These are phyloP conservation scores for Moesziomyces antarcticus DNA, from an alignment of 1,284 basidiomycete species.

Conservation along the genomic window DNA sequence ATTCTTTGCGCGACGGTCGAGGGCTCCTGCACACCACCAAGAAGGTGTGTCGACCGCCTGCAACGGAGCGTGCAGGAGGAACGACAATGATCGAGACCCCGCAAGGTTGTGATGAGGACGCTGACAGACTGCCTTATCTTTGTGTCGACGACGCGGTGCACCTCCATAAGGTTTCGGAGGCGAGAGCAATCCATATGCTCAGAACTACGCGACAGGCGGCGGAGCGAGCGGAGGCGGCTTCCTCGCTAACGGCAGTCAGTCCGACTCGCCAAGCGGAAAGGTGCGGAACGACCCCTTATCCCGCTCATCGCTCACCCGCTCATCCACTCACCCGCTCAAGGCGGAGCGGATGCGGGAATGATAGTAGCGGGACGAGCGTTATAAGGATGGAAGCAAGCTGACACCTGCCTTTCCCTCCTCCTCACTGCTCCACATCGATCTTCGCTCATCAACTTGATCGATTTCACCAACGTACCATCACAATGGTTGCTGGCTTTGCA, in stretches of 20 bases:
- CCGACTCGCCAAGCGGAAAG: constrained; percentile 47
- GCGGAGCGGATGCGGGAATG: too few species aligned
- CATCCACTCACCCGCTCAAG: neutral
- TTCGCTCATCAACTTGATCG: neutral
- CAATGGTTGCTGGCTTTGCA: constrained; percentile 8
- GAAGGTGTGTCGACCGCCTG: too few species aligned
- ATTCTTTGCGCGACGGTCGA: too few species aligned
- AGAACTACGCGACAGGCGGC: constrained; percentile 55
- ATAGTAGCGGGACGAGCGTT: too few species aligned
- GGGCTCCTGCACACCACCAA: too few species aligned
- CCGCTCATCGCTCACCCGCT: neutral
- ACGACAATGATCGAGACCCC: too few species aligned
- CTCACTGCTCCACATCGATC: neutral
- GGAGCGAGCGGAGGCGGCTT: constrained; percentile 55
- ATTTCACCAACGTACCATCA: neutral
- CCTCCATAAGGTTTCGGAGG: constrained; percentile 24
- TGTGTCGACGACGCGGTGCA: neutral
- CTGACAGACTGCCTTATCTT: neutral
- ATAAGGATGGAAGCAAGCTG: neutral
- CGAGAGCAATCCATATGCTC: constrained; percentile 51
- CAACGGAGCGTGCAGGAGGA: too few species aligned
- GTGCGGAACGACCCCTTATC: constrained; percentile 16
- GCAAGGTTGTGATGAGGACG: neutral
- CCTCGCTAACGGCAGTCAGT: constrained; percentile 46
- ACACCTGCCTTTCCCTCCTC: constrained; percentile 1